Evolutionary conservation across 805 yeast genomes (phyloP).

Genomic region (Starmerella potacharoeniae): DNA sequence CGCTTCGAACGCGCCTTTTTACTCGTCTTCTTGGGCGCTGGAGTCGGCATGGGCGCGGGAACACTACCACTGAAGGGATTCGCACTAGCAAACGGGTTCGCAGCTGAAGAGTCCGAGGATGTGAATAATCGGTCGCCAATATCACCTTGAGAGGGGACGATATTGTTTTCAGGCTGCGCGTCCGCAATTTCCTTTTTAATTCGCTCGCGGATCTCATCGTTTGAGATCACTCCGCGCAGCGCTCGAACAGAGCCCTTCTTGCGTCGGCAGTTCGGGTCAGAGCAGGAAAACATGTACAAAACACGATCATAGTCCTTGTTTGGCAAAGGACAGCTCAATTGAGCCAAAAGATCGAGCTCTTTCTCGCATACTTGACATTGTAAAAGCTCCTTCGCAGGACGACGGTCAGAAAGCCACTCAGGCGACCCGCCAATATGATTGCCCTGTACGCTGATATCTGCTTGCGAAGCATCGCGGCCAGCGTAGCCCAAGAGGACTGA

Average conservation of each 20-base stretch:
- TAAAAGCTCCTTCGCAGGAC: constrained; percentile 41
- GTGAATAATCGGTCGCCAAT: constrained; percentile 19
- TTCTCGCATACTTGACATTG: constrained; percentile 56
- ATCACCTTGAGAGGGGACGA: constrained; percentile 4
- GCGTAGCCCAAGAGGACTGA: constrained; percentile 30
- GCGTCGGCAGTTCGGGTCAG: constrained; percentile 50
- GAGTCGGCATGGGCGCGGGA: neutral
- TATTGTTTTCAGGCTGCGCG: constrained; percentile 34
- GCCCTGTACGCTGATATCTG: constrained; percentile 18
- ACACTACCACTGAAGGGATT: constrained; percentile 16
- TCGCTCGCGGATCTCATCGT: constrained; percentile 33
- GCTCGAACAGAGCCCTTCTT: constrained; percentile 62
- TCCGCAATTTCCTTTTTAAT: constrained; percentile 33
- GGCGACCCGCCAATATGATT: constrained; percentile 76
- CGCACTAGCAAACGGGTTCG: constrained; percentile 2
- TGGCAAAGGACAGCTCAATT: constrained; percentile 71
- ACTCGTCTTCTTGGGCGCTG: constrained; percentile 1
- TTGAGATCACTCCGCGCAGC: constrained; percentile 62
- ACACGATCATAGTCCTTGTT: constrained; percentile 53
- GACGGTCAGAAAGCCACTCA: constrained; percentile 47
- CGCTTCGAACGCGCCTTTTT: constrained; percentile 6
- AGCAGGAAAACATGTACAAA: constrained; percentile 70
- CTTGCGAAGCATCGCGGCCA: constrained; percentile 22
- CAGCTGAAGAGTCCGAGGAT: neutral
- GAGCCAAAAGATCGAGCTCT: constrained; percentile 57